Base-by-base conservation (phyloP, 2,329 filamentous ascomycete genomes). In the Pseudocercospora macadamiae region DNA sequence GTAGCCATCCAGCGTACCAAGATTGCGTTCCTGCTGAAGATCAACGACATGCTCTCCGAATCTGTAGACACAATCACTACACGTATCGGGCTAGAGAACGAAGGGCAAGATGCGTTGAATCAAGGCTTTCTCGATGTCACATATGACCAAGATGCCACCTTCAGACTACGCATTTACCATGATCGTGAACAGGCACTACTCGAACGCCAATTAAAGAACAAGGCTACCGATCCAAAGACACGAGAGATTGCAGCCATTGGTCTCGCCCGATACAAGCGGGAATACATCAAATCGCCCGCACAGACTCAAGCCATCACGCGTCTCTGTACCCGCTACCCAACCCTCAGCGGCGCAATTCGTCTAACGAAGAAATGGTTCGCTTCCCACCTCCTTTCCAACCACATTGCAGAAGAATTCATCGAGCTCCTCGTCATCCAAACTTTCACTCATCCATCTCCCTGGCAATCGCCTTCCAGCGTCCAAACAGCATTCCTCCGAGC, bases 1-100 rank as follows among this genome's bases (percentile, higher is more conserved):
- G 85, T 85, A 3, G 93, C 93, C 4, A 96, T 97, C 56, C 95
- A 99, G 73, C 86, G 92, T 70, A 93, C 92, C 10, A 99, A 99
- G 75, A 84, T 96, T 36, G 95, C 96, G 3, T 96, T 99, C 71
- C 80, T 90, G 8, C 74, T 89, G 7, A 88, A 86, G 68, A 86
- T 96, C 57, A 86, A 87, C 51, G 86, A 88, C 52, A 82, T 95
- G 3, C 77, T 97, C 3, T 85, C 87, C 67, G 81, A 84, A 16
- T 76, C 80, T 2, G 84, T 87, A 36, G 79, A 83, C 7, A 81
- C 79, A 39, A 81, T 91, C 37, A 84, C 79, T 25, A 86, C 87
- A 5, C 86, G 86, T 45, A 78, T 97, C 10, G 93, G 95, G 0
- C 80, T 96, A 14, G 95, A 97, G 70, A 92, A 95, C 63, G 81